Evolutionary conservation across 2,329 filamentous ascomycete species (phyloP).

Genomic region (Calonectria ilicicola): DNA sequence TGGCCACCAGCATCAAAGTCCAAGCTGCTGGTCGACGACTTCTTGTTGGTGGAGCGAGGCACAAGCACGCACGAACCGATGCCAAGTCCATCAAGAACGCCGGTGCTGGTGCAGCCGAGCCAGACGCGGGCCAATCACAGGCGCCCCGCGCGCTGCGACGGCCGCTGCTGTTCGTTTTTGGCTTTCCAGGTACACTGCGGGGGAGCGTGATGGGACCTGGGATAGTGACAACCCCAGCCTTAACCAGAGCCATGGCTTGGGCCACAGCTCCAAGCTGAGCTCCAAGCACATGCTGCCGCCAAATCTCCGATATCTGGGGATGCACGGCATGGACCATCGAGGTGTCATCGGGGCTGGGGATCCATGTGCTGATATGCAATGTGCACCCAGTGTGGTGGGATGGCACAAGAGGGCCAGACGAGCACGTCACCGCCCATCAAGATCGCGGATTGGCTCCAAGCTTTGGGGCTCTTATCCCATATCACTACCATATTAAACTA

Average conservation of each 20-base stretch:
- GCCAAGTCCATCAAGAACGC: background rate
- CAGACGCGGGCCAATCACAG: background rate
- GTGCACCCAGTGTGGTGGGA: slow-evolving; percentile 4
- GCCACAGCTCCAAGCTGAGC: background rate
- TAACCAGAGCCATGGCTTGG: background rate
- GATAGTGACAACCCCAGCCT: background rate
- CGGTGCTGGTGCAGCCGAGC: background rate
- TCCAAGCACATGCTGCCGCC: background rate
- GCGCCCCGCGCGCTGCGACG: background rate
- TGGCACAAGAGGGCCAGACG: slow-evolving; percentile 21
- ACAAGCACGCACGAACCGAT: background rate
- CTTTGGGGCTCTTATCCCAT: background rate
- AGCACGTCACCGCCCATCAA: slow-evolving; percentile 19
- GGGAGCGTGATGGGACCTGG: no score
- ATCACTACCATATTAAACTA: background rate
- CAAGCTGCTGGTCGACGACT: slow-evolving; percentile 9
- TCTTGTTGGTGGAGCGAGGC: background rate
- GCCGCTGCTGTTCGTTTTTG: background rate
- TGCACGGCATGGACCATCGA: background rate
- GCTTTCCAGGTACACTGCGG: no score
- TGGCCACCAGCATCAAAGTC: slow-evolving; percentile 2
- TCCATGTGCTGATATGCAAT: slow-evolving; percentile 4
- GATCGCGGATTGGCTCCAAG: slow-evolving; percentile 15
- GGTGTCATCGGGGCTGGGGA: background rate
- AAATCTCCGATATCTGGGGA: slow-evolving; percentile 10